These are phyloP conservation scores for Vinca minor DNA, from an alignment of 257 asterid species.

Conservation along the genomic window DNA sequence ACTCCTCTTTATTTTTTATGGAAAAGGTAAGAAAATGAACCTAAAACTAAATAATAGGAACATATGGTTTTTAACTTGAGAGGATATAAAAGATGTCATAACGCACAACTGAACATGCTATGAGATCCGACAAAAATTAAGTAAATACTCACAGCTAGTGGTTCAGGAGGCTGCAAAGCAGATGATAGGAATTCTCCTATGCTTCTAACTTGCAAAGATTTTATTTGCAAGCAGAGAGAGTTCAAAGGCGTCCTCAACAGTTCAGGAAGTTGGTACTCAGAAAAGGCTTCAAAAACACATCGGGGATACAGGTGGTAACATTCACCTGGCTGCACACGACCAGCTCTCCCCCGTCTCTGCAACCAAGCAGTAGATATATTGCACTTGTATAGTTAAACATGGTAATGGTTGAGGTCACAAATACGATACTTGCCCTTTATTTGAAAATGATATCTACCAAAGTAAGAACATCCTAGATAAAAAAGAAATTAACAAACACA, in stretches of 20 bases:
- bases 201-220: constrained; percentile 82
- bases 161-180: constrained; percentile 93
- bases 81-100: neutral
- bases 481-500: neutral
- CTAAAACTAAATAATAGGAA: neutral
- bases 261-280: constrained; percentile 96
- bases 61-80: neutral
- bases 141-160: constrained; percentile 62
- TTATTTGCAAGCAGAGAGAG: constrained; percentile 97
- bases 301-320: constrained; percentile 91
- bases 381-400: neutral
- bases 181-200: constrained; percentile 78
- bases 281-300: constrained; percentile 92
- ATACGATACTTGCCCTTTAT: neutral
- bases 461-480: neutral
- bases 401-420: neutral
- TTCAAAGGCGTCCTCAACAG: constrained; percentile 90
- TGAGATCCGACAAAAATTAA: constrained; percentile 3
- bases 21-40: neutral
- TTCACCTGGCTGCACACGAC: constrained; percentile 98
- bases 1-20: neutral
- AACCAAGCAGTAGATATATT: constrained; percentile 9
- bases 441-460: neutral
- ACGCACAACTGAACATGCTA: neutral
- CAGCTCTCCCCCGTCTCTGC: constrained; percentile 99